A percentile compares a stretch with the other conserved stretches of the same genome.
phyloP scores from a whole-genome alignment of 2,329 filamentous ascomycete species.

The Zasmidium angulare region DNA sequence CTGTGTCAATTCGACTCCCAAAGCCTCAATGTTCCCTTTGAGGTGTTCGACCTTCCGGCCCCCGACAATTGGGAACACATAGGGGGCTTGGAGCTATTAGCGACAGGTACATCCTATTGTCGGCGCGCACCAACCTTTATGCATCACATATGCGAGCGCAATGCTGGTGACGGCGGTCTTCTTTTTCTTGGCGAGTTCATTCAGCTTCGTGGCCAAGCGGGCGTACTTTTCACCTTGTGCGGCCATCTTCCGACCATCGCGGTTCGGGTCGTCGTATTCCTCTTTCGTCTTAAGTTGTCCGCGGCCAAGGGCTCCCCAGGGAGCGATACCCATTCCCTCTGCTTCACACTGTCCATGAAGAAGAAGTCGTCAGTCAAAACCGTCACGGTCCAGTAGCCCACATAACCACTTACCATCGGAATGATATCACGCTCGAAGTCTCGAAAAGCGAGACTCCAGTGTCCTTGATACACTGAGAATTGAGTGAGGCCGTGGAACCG shows the following conservation, averaged over 20 bases:
- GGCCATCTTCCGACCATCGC: conserved; percentile 36
- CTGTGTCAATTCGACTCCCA: conserved; percentile 58
- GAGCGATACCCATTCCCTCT: conserved; percentile 55
- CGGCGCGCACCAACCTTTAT: too few species aligned
- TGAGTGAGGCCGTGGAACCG: conserved; percentile 49
- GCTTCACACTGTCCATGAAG: conserved; percentile 18
- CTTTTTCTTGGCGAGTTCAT: conserved; percentile 59
- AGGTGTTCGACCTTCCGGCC: conserved; percentile 69
- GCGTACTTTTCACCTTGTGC: conserved; percentile 47
- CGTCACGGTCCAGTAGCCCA: conserved; percentile 1
- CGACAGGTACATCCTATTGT: too few species aligned
- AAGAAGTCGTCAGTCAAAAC: too few species aligned
- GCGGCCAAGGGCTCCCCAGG: conserved; percentile 52
- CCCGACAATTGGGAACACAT: conserved; percentile 69
- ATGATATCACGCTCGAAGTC: conserved; percentile 50
- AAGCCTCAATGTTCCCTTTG: conserved; percentile 67
- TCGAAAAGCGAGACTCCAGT: conserved; percentile 36
- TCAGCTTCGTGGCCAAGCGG: conserved; percentile 55
- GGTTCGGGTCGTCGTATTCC: conserved; percentile 32
- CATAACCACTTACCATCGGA: conserved; percentile 36
- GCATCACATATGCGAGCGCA: conserved; percentile 44
- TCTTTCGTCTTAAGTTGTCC: conserved; percentile 15
- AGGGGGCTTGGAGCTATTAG: too few species aligned
- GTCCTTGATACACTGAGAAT: conserved; percentile 38
- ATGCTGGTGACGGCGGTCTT: conserved; percentile 58